phyloP scores from a whole-genome alignment of 352 stramenopile species.

The Pythium vanterpoolii region DNA sequence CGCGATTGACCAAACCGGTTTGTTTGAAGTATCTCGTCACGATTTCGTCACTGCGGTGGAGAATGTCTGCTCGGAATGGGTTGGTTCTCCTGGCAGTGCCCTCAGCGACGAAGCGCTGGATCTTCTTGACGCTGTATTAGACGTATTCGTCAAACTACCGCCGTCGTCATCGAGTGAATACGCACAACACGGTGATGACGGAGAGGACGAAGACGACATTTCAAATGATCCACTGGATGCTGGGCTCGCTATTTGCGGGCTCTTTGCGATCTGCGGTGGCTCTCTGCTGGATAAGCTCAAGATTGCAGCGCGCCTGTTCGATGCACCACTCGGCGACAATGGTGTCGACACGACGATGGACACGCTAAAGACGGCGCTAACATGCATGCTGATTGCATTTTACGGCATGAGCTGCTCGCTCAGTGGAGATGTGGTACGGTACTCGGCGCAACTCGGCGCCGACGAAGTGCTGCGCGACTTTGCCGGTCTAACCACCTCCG shows the following conservation, averaged over 20 bases:
- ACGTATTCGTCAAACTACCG: conserved; percentile 60
- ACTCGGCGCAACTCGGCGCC: conserved; percentile 62
- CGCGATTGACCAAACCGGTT: conserved; percentile 16
- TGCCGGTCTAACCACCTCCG: conserved; percentile 15
- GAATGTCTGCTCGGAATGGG: conserved; percentile 29
- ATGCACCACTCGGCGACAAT: conserved; percentile 30
- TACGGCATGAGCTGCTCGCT: conserved; percentile 82
- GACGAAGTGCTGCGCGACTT: conserved; percentile 70
- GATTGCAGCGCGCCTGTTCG: conserved; percentile 19
- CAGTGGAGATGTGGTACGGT: conserved; percentile 65
- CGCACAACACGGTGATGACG: neutral
- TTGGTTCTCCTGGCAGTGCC: neutral
- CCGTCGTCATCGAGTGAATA: conserved; percentile 21
- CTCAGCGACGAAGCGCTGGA: conserved; percentile 62
- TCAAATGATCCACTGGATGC: conserved; percentile 52
- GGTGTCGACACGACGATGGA: conserved; percentile 41
- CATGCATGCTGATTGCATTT: conserved; percentile 79
- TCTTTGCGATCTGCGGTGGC: conserved; percentile 71
- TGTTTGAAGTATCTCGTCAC: conserved; percentile 33
- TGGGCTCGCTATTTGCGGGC: conserved; percentile 46
- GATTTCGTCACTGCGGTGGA: conserved; percentile 56
- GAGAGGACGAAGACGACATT: conserved; percentile 45
- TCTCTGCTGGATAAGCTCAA: conserved; percentile 38
- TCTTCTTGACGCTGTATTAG: conserved; percentile 55
- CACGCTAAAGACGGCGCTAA: conserved; percentile 61